phyloP scores from a whole-genome alignment of 805 yeast genomes.

The Ogataea philodendri region DNA sequence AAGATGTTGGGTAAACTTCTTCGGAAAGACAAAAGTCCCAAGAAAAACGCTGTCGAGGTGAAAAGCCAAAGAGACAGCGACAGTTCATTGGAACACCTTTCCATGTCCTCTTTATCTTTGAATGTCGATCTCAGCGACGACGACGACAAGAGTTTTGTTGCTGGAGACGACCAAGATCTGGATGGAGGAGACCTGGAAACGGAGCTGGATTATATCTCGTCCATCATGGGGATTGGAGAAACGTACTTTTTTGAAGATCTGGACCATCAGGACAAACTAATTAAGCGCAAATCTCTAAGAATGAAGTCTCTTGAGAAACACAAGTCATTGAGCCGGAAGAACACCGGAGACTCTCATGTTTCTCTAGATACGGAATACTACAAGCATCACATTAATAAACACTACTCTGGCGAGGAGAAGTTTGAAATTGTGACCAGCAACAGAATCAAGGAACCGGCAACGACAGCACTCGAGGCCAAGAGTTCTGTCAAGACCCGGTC shows the following conservation, averaged over 20 bases:
- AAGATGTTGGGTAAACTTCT: conserved; percentile 3
- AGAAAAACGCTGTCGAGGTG: background rate
- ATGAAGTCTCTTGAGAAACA: conserved; percentile 37
- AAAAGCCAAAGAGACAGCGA: background rate
- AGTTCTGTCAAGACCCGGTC: too few relatives aligned
- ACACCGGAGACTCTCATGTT: conserved; percentile 20
- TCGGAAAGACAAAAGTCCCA: conserved; percentile 1
- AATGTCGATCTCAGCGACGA: conserved; percentile 13
- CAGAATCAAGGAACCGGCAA: conserved; percentile 4
- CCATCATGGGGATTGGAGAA: conserved; percentile 40
- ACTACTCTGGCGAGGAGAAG: conserved; percentile 8
- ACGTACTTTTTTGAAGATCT: conserved; percentile 35
- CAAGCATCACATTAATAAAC: conserved; percentile 10
- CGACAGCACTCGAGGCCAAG: background rate
- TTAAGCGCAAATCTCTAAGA: conserved; percentile 34
- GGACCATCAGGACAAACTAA: conserved; percentile 31
- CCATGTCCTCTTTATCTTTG: conserved; percentile 1
- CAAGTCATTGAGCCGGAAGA: conserved; percentile 33
- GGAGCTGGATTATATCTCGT: conserved; percentile 39
- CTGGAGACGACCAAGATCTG: conserved; percentile 16
- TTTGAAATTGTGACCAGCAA: conserved; percentile 14
- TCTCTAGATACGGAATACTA: conserved; percentile 21
- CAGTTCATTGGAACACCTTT: background rate
- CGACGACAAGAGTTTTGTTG: conserved; percentile 17
- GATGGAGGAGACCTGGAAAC: conserved; percentile 19